These are phyloP conservation scores for Spiromastix sp. DNA, from an alignment of 2,329 filamentous ascomycete genomes.

Conservation along the genomic window DNA sequence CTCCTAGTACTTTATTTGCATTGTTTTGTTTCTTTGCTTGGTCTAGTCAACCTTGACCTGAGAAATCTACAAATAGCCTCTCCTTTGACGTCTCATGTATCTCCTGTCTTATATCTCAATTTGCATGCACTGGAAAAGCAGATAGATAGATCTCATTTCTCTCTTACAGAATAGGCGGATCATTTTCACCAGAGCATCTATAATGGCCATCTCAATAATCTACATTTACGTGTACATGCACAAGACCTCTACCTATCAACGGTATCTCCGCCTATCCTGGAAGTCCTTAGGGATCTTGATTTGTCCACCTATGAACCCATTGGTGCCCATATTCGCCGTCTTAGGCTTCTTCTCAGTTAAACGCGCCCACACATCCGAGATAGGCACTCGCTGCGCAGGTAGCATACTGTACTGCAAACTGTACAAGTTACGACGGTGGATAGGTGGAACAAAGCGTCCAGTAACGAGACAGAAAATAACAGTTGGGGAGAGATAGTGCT, in stretches of 20 bases:
- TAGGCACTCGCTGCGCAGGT: constrained; percentile 66
- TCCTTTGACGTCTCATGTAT: too few species aligned
- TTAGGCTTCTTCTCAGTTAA: constrained; percentile 43
- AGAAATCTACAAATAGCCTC: too few species aligned
- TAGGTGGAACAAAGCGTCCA: constrained; percentile 86
- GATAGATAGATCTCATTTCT: too few species aligned
- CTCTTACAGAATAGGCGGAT: too few species aligned
- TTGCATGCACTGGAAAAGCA: too few species aligned
- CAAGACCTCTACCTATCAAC: constrained; percentile 14
- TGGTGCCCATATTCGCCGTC: constrained; percentile 16
- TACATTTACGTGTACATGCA: too few species aligned
- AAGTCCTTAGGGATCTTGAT: constrained; percentile 25
- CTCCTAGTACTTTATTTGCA: too few species aligned
- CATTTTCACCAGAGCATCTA: too few species aligned
- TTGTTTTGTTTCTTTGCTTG: too few species aligned
- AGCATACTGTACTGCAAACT: constrained; percentile 97
- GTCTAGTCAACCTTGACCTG: too few species aligned
- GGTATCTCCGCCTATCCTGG: constrained; percentile 25
- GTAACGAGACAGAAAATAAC: constrained; percentile 83
- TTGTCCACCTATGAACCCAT: constrained; percentile 18
- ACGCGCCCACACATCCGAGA: constrained; percentile 75
- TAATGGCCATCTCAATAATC: too few species aligned
- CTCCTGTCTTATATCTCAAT: too few species aligned
- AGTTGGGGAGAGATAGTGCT: constrained; percentile 84
- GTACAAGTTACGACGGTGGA: constrained; percentile 89